Conservation (phyloP, 208 protist species). For the Trypanosoma scelopori region DNA sequence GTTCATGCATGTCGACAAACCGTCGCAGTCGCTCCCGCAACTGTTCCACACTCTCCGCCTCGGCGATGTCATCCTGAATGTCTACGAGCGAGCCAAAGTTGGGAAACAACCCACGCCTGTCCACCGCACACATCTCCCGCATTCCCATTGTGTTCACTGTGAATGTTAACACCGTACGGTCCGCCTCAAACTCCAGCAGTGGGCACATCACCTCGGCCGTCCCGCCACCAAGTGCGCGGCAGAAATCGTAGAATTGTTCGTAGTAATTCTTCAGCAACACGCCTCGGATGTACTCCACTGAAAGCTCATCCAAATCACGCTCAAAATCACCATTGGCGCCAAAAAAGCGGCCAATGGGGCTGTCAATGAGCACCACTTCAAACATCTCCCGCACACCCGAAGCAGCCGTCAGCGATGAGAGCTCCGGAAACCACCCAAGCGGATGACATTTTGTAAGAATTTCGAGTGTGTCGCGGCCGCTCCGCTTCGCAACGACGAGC, state of each 20-base stretch:
- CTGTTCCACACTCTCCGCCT: conserved; percentile 78
- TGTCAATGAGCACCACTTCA: conserved; percentile 97
- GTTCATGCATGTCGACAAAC: conserved; percentile 73
- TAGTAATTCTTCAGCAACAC: conserved; percentile 98
- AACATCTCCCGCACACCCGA: conserved; percentile 95
- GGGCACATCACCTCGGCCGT: conserved; percentile 91
- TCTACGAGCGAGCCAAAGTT: conserved; percentile 89
- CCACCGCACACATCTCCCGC: conserved; percentile 72
- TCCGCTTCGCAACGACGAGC: conserved; percentile 87
- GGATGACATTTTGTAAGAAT: conserved; percentile 97
- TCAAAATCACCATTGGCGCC: conserved; percentile 74
- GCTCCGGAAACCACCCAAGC: conserved; percentile 96
- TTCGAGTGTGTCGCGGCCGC: conserved; percentile 77
- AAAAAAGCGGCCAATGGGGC: conserved; percentile 92
- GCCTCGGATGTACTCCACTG: conserved; percentile 98
- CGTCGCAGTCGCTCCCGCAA: conserved; percentile 79
- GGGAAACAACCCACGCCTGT: conserved; percentile 84
- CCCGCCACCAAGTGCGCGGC: conserved; percentile 81
- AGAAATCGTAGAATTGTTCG: conserved; percentile 98
- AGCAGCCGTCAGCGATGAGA: conserved; percentile 92
- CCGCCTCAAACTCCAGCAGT: conserved; percentile 95
- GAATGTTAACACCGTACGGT: conserved; percentile 97
- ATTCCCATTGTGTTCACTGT: conserved; percentile 98
- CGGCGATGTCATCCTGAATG: conserved; percentile 86
- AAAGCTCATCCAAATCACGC: conserved; percentile 89